Evolutionary conservation across 805 yeast genomes (phyloP).

Genomic region (Pichia eremophila): DNA sequence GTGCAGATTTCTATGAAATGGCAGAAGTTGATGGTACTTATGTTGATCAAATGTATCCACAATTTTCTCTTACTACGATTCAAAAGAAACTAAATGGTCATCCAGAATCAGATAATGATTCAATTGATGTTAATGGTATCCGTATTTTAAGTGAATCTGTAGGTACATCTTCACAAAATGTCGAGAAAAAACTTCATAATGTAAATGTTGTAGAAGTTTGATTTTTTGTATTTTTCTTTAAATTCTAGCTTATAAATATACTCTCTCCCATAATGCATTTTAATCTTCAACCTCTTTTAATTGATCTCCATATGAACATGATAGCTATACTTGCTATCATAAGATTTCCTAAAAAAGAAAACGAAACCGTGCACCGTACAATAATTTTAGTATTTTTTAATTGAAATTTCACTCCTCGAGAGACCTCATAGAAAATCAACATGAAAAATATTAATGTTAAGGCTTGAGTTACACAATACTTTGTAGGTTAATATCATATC

Average conservation of each 20-base stretch:
- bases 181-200: neutral
- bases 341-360: neutral
- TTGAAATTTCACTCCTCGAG: neutral
- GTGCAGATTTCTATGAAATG: slow-evolving; percentile 43
- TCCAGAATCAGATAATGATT: neutral
- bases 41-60: slow-evolving; percentile 10
- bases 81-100: slow-evolving; percentile 2
- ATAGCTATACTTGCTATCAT: neutral
- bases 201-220: neutral
- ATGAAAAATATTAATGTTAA: too few species aligned
- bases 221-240: neutral
- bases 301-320: too few species aligned
- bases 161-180: neutral
- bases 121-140: slow-evolving; percentile 1
- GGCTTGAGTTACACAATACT: too few species aligned
- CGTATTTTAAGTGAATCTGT: neutral
- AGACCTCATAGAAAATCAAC: too few species aligned
- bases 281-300: too few species aligned
- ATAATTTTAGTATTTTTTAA: neutral
- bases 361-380: neutral
- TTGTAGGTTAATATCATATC: too few species aligned
- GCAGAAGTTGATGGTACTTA: slow-evolving; percentile 35
- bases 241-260: neutral
- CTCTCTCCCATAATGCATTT: too few species aligned
- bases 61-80: slow-evolving; percentile 9